Evolutionary conservation across 1,284 basidiomycete genomes (phyloP).

Genomic region (Ceratobasidium sp.): DNA sequence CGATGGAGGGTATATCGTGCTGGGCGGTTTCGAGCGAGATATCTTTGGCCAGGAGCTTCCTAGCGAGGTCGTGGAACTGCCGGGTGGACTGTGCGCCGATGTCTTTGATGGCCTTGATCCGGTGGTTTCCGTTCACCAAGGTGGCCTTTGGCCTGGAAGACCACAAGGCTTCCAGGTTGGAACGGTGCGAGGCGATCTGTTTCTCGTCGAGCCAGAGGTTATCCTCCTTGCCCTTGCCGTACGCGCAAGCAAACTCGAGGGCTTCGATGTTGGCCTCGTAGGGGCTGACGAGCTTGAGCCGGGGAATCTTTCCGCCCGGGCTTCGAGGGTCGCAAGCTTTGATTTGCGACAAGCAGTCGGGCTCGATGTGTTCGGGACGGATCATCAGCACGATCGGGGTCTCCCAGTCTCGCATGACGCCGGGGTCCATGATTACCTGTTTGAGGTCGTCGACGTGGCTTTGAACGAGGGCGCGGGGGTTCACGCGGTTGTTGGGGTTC

Average conservation of each 20-base stretch:
- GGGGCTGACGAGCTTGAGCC: not conserved
- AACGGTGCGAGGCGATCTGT: no score
- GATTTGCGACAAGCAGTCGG: not conserved
- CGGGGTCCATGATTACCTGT: not conserved
- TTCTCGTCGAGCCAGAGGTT: no score
- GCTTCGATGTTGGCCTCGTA: not conserved
- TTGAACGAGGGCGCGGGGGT: not conserved
- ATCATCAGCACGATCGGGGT: not conserved
- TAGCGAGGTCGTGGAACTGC: not conserved
- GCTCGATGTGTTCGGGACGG: not conserved
- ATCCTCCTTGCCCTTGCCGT: not conserved
- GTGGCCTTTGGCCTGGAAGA: not conserved
- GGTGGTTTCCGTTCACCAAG: not conserved
- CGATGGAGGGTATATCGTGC: not conserved
- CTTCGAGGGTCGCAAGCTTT: not conserved
- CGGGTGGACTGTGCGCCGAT: not conserved
- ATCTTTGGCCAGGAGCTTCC: not conserved
- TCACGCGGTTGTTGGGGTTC: not conserved
- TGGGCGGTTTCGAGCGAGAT: not conserved
- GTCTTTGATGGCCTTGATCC: not conserved
- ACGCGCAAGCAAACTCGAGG: not conserved
- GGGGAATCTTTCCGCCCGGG: not conserved
- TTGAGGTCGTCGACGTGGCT: not conserved
- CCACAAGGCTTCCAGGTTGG: not conserved
- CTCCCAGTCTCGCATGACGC: not conserved